phyloP scores from a whole-genome alignment of 192 early-diverging fungal species.

The Obelidium mucronatum region DNA sequence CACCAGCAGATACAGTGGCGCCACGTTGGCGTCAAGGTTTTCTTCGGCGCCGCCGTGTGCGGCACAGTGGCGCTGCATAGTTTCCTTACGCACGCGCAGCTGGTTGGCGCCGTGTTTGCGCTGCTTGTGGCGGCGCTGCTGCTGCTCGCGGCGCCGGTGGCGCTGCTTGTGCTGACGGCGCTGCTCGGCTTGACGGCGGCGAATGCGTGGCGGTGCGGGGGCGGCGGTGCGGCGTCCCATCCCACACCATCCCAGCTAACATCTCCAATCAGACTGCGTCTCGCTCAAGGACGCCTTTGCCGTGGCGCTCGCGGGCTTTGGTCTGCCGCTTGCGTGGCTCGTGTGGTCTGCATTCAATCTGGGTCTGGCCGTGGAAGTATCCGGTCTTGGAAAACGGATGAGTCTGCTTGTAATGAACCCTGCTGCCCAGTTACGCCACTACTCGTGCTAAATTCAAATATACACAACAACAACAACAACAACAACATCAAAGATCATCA shows the following conservation, averaged over 20 bases:
- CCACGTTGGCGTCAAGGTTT: background rate
- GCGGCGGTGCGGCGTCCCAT: slow-evolving; percentile 35
- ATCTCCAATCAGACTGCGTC: slow-evolving; percentile 57
- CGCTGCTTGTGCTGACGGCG: slow-evolving; percentile 60
- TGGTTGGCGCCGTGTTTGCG: background rate
- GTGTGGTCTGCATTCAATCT: slow-evolving; percentile 80
- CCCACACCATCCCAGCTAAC: background rate
- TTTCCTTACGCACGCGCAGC: background rate
- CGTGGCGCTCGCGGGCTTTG: slow-evolving; percentile 67
- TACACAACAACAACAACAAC: too few relatives aligned
- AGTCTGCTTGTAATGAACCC: slow-evolving; percentile 60
- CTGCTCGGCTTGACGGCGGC: slow-evolving; percentile 65
- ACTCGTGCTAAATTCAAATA: background rate
- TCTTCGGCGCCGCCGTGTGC: background rate
- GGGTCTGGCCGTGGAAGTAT: slow-evolving; percentile 60
- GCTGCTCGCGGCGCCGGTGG: background rate
- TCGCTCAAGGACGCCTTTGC: slow-evolving; percentile 66
- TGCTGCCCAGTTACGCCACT: too few relatives aligned
- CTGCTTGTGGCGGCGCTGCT: slow-evolving; percentile 4
- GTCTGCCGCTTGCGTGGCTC: slow-evolving; percentile 70
- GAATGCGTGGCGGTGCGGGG: slow-evolving; percentile 66
- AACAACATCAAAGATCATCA: slow-evolving; percentile 40
- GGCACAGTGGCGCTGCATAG: background rate
- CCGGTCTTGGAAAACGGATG: slow-evolving; percentile 69
- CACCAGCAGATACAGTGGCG: background rate